Percentiles rank a stretch among this genome's conserved stretches.
These are phyloP conservation scores for Naematelia aurantialba DNA, from an alignment of 768 basidiomycete genomes.

Conservation along the genomic window DNA sequence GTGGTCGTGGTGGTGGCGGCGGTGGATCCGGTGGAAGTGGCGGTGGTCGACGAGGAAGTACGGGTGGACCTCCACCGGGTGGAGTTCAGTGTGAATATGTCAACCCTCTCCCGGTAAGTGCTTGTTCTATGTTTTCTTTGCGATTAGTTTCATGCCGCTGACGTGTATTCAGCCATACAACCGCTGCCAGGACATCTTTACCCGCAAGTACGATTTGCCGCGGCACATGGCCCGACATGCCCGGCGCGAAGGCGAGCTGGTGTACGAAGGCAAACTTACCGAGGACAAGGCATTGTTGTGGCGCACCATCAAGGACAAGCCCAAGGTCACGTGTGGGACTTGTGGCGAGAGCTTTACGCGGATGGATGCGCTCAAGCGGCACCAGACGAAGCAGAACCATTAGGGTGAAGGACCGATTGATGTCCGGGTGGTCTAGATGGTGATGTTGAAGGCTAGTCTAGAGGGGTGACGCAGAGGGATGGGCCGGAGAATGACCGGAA, in stretches of 20 bases:
- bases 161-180: conserved; percentile 33
- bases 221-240: conserved; percentile 46
- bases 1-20: conserved; percentile 6
- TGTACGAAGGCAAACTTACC: conserved; percentile 35
- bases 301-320: conserved; percentile 44
- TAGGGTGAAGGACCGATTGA: too few relatives aligned
- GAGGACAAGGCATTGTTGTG: conserved; percentile 42
- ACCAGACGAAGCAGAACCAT: conserved; percentile 44
- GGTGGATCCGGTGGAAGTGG: conserved; percentile 4
- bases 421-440: too few relatives aligned
- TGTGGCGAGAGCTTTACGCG: conserved; percentile 45
- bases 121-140: not conserved
- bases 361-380: conserved; percentile 45
- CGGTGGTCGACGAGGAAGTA: conserved; percentile 10
- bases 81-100: conserved; percentile 44
- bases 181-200: conserved; percentile 43
- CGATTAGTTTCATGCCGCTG: not conserved
- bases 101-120: conserved; percentile 41
- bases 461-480: too few relatives aligned
- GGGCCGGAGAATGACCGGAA: too few relatives aligned
- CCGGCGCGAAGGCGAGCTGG: conserved; percentile 42
- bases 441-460: too few relatives aligned
- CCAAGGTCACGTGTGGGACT: conserved; percentile 34
- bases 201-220: conserved; percentile 44
- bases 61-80: not conserved